phyloP scores from a whole-genome alignment of 352 stramenopile species.

The Phytophthora vignae region DNA sequence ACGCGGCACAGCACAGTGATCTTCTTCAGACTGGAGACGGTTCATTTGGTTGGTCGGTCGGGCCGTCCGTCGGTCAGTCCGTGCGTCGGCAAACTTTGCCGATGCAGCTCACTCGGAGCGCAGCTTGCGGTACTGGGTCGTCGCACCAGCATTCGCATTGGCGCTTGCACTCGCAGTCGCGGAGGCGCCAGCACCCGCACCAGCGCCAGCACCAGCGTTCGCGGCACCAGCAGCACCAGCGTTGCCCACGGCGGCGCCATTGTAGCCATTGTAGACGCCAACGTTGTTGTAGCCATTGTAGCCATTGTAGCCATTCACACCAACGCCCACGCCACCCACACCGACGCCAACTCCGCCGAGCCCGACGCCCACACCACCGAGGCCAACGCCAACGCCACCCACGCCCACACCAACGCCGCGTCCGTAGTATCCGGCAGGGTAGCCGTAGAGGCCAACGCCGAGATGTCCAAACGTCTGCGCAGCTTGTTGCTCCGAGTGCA shows the following conservation, averaged over 20 bases:
- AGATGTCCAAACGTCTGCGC: neutral
- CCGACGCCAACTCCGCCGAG: neutral
- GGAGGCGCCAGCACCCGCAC: neutral
- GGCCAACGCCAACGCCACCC: neutral
- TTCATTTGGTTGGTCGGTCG: neutral
- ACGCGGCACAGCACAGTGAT: no score
- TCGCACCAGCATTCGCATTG: neutral
- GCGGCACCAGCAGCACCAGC: no score
- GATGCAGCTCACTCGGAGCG: neutral
- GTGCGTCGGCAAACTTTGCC: no score
- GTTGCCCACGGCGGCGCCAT: neutral
- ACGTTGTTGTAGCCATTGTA: neutral
- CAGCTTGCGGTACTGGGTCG: neutral
- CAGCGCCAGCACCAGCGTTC: no score
- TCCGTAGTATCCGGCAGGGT: neutral
- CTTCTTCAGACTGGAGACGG: neutral
- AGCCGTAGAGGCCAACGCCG: neutral
- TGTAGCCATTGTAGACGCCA: neutral
- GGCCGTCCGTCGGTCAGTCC: no score
- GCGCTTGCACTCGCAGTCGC: neutral
- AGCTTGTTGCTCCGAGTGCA: neutral
- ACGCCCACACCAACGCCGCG: neutral
- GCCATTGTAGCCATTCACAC: neutral
- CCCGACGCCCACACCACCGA: neutral
- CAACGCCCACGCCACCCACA: neutral